A percentile compares a stretch with the other conserved stretches of the same genome.
Conservation (phyloP, 768 basidiomycete species). For the Coprinopsis sp. region DNA sequence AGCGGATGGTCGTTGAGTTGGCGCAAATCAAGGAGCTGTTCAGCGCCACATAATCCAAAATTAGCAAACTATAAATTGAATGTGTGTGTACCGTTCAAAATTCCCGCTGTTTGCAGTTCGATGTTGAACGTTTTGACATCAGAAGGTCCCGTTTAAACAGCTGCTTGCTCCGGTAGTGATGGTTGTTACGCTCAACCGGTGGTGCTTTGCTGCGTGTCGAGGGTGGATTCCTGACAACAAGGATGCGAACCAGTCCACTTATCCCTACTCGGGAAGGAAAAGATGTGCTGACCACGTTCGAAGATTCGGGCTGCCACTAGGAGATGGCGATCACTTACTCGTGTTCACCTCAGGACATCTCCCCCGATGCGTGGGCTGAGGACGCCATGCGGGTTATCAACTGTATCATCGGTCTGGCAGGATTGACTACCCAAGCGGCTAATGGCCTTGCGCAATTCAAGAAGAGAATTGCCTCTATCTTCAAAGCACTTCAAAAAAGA, state of each 20-base stretch:
- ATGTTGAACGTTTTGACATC: too few relatives aligned
- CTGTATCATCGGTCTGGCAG: neutral
- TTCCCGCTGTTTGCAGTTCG: too few relatives aligned
- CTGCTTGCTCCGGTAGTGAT: conserved; percentile 6
- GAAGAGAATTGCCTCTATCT: conserved; percentile 21
- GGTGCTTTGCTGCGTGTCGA: neutral
- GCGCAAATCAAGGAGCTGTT: too few relatives aligned
- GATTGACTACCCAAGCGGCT: conserved; percentile 1
- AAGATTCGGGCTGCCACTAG: conserved; percentile 40
- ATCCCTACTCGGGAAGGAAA: conserved; percentile 30
- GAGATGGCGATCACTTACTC: conserved; percentile 38
- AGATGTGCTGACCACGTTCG: conserved; percentile 11
- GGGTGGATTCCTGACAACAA: neutral
- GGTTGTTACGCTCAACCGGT: conserved; percentile 1
- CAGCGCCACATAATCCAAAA: too few relatives aligned
- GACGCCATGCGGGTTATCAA: neutral
- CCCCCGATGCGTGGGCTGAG: conserved; percentile 10
- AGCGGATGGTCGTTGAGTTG: too few relatives aligned
- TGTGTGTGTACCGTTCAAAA: too few relatives aligned
- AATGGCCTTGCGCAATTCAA: conserved; percentile 14
- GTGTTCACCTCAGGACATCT: conserved; percentile 13
- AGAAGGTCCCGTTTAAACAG: conserved; percentile 1
- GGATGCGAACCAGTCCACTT: conserved; percentile 24
- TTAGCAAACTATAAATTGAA: too few relatives aligned
- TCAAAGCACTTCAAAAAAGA: conserved; percentile 22